phyloP scores from a whole-genome alignment of 169 alveolate species.

The Amoebophrya sp. region DNA sequence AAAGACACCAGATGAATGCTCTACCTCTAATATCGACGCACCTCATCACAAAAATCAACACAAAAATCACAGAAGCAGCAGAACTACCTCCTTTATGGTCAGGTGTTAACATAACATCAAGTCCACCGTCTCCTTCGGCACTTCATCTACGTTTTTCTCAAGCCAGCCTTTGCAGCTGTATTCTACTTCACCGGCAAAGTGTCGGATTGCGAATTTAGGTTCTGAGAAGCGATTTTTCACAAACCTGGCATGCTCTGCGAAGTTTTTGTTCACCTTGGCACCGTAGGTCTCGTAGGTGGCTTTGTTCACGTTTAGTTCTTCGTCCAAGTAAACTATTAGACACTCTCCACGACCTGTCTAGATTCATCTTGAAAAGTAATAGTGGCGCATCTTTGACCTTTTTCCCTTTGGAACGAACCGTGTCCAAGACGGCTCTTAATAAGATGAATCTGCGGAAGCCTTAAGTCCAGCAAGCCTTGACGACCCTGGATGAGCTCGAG shows the following conservation, averaged over 20 bases:
- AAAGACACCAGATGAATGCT: too few relatives aligned
- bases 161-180: background rate
- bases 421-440: background rate
- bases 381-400: too few relatives aligned
- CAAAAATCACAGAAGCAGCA: too few relatives aligned
- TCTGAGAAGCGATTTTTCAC: background rate
- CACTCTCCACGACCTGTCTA: too few relatives aligned
- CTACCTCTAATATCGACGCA: too few relatives aligned
- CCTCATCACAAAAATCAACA: too few relatives aligned
- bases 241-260: background rate
- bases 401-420: too few relatives aligned
- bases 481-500: background rate
- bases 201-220: background rate
- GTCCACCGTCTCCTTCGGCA: background rate
- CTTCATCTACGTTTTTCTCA: background rate
- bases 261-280: background rate
- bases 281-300: background rate
- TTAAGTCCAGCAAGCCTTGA: background rate
- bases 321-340: too few relatives aligned
- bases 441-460: background rate
- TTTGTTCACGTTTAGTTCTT: background rate
- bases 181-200: conserved; percentile 28
- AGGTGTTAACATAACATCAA: too few relatives aligned
- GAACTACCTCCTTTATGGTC: too few relatives aligned
- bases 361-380: too few relatives aligned